A percentile compares a stretch with the other conserved stretches of the same genome.
Evolutionary conservation across 2,329 filamentous ascomycete genomes (phyloP).

Genomic region (Aspergillus fumigatiaffinis): DNA sequence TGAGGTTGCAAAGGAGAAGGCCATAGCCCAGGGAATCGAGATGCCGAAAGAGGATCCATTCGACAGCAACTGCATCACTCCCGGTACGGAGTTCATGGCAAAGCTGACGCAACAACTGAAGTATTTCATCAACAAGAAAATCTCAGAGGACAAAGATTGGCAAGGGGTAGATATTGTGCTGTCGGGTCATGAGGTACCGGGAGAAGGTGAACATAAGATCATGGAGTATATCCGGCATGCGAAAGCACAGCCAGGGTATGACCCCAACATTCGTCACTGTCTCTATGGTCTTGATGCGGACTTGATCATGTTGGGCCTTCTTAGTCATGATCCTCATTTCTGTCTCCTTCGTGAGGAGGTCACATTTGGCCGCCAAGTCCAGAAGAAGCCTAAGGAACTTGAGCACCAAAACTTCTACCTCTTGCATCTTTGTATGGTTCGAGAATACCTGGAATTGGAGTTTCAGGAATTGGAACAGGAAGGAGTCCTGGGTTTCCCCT

Average conservation of each 20-base stretch:
- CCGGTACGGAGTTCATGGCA: constrained; percentile 95
- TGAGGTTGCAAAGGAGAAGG: constrained; percentile 87
- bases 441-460: constrained; percentile 94
- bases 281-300: constrained; percentile 96
- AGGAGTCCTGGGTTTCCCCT: constrained; percentile 68
- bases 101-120: constrained; percentile 90
- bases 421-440: constrained; percentile 93
- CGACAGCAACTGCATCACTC: constrained; percentile 98
- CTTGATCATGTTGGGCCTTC: constrained; percentile 94
- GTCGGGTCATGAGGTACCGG: constrained; percentile 95
- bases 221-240: constrained; percentile 99
- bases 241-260: constrained; percentile 90
- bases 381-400: constrained; percentile 88
- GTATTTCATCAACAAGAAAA: constrained; percentile 98
- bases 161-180: constrained; percentile 94
- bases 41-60: constrained; percentile 94
- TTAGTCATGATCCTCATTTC: constrained; percentile 98
- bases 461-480: constrained; percentile 86
- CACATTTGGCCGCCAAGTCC: constrained; percentile 84
- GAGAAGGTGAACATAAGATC: constrained; percentile 98
- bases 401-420: constrained; percentile 99
- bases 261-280: constrained; percentile 91
- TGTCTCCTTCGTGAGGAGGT: constrained; percentile 96
- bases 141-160: constrained; percentile 96
- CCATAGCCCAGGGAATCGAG: constrained; percentile 80